phyloP scores from a whole-genome alignment of 2,329 filamentous ascomycete species.

The Cladosporium sp. region DNA sequence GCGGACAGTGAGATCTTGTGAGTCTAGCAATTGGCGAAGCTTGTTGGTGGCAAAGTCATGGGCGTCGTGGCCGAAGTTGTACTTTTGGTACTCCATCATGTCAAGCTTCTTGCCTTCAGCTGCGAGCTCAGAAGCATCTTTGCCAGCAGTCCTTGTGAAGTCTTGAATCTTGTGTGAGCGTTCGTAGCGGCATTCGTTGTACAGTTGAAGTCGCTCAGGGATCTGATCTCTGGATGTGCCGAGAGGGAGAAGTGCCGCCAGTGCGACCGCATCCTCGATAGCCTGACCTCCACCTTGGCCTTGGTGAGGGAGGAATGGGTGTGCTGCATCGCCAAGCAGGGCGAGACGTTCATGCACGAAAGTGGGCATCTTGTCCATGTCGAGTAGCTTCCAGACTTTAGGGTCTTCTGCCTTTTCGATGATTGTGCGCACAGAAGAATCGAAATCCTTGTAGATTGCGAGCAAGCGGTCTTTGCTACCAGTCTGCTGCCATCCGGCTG shows the following conservation, averaged over 20 bases:
- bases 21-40: conserved; percentile 49
- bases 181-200: conserved; percentile 55
- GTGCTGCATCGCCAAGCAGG: conserved; percentile 63
- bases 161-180: conserved; percentile 57
- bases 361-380: conserved; percentile 55
- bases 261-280: conserved; percentile 62
- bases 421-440: conserved; percentile 33
- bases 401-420: conserved; percentile 36
- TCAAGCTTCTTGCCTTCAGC: conserved; percentile 24
- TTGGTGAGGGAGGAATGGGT: conserved; percentile 63
- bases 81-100: conserved; percentile 20
- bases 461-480: conserved; percentile 37
- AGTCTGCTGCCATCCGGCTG: conserved; percentile 34
- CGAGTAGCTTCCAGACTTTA: conserved; percentile 54
- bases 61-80: conserved; percentile 30
- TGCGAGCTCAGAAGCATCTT: conserved; percentile 20
- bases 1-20: conserved; percentile 33
- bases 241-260: conserved; percentile 53
- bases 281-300: conserved; percentile 61
- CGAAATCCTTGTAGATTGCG: conserved; percentile 37
- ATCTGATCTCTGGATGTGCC: conserved; percentile 46
- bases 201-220: conserved; percentile 52
- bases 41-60: conserved; percentile 47
- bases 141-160: conserved; percentile 51
- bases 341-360: conserved; percentile 55